Evolutionary conservation across 1,139 yeast genomes (phyloP), one percentile per base, ranked within the genome.

Genomic region (Sugiyamaella pinicola): DNA sequence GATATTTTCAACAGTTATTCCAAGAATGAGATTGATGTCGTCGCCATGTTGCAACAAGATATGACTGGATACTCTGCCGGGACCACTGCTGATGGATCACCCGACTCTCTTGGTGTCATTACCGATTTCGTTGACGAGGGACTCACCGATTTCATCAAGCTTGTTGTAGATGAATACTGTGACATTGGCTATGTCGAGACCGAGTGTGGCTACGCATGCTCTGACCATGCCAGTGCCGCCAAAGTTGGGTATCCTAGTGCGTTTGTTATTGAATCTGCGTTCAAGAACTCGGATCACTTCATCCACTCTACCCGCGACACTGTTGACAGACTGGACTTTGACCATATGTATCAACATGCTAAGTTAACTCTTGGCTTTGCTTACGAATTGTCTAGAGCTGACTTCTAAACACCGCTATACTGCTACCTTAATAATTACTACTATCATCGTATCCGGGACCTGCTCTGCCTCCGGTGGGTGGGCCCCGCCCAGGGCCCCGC

Each of bases 21-120:
- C 21, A 64, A 68, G 9, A 61, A 70, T 1, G 74, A 75, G 38
- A 77, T 74, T 54, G 74, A 77, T 17, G 91, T 91, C 19, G 78
- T 84, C 33, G 91, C 91, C 4, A 85, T 90, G 90, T 75, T 91
- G 49, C 97, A 91, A 69, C 96, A 90, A 68, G 98, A 91, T 67
- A 91, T 91, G 97, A 88, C 97, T 1, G 98, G 98, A 0, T 90
- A 79, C 65, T 80, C 85, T 7, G 78, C 80, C 46, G 80, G 78
- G 47, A 72, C 84, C 19, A 64, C 75, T 22, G 83, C 80, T 47
- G 74, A 73, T 39, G 85, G 84, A 3, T 68, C 74, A n/a, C 80
- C 79, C 48, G 91, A 85, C 55, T 87, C 85, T 64, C 78, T 90
- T 63, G 97, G 96, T 12, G 76, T 91, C 47, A 82, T 90, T 56